These are phyloP conservation scores for Leucocoprinus sp. DNA, from an alignment of 768 basidiomycete genomes.

Conservation along the genomic window DNA sequence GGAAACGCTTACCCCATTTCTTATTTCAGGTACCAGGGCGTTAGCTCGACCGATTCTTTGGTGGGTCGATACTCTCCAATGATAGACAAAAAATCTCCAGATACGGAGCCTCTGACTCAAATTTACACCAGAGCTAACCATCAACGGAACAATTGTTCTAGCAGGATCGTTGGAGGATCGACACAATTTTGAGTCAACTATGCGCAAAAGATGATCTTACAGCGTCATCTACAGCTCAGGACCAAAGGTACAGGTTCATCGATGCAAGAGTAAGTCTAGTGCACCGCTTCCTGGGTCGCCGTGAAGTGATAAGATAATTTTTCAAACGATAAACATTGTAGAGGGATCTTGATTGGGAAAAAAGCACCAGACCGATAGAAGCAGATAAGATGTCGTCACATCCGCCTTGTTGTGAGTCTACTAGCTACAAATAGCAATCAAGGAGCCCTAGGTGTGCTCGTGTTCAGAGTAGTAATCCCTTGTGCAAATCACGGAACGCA, in stretches of 20 bases:
- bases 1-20: background rate
- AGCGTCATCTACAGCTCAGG: background rate
- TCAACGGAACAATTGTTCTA: conserved; percentile 1
- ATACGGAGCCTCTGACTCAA: background rate
- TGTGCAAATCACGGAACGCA: conserved; percentile 3
- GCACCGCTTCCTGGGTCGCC: background rate
- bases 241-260: background rate
- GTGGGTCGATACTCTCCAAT: background rate
- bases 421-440: background rate
- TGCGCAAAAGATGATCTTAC: background rate
- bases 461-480: background rate
- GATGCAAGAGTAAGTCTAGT: background rate
- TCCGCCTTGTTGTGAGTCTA: background rate
- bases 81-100: background rate
- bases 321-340: background rate
- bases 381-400: conserved; percentile 7
- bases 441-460: background rate
- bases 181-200: background rate
- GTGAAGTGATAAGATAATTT: conserved; percentile 3
- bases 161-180: conserved; percentile 3
- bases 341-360: conserved; percentile 4
- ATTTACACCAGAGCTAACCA: background rate
- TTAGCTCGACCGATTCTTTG: background rate
- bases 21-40: background rate
- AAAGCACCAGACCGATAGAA: background rate